Evolutionary conservation across 148 eudicot genomes (phyloP), one percentile per base, ranked within the genome.

Genomic region (Pouteria glomerata): DNA sequence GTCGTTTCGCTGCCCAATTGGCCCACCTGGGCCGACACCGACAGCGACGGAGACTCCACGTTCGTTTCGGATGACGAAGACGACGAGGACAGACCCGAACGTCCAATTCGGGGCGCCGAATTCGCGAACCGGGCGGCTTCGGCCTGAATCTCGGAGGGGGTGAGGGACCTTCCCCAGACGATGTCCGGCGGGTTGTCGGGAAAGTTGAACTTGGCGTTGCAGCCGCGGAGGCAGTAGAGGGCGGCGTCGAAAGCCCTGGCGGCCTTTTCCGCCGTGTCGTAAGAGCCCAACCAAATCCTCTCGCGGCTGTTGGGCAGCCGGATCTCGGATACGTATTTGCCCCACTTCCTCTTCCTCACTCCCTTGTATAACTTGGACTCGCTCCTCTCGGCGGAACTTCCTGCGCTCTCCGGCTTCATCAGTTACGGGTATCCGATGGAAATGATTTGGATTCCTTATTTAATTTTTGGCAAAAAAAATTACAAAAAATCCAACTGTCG

Each of bases 181-280:
- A 90, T 83, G 0, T 85, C 80, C 13, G 93, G 93, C 1, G 84
- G 87, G 34, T 80, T 74, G 5, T 88, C 78, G 6, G 97, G 97
- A 45, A 90, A 90, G 24, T 90, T 90, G 69, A 90, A 82, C 33
- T 86, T 88, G 33, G 93, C 97, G 3, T 75, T 30, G 2, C 42
- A 41, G 30, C 93, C 93, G 23, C 97, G 97, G 7, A 90, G 74
- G 74, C 97, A 90, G 68, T 74, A 83, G 8, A 83, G 88, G 0
- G 97, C 97, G 4, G 91, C 97, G 78, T 90, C 97, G 59, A 90
- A 90, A 1, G 97, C 97, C 57, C 88, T 85, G 6, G 97, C 97
- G 6, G 97, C 97, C 65, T 88, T 86, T 27, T 77, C 82, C 3
- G 97, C 55, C 0, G 89, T 27, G 50, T 85, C 87, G 65, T 76